These are phyloP conservation scores for Aspergillus ruber DNA, from an alignment of 2,329 filamentous ascomycete genomes.

Conservation along the genomic window DNA sequence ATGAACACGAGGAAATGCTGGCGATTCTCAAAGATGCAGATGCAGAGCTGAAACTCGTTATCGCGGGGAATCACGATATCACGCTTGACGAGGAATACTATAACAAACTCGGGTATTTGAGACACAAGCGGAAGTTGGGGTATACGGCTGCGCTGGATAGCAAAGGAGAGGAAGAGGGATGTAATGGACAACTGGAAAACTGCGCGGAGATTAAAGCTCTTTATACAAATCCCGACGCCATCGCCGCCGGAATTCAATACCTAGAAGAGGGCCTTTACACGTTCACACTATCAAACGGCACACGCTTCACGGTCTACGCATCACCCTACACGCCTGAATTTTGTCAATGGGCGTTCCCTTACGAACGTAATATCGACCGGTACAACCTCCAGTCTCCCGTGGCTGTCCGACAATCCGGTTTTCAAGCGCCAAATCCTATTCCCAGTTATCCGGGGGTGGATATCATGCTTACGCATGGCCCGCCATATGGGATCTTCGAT, in stretches of 20 bases:
- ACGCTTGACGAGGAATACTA: constrained; percentile 50
- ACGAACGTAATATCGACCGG: constrained; percentile 45
- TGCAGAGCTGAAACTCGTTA: constrained; percentile 55
- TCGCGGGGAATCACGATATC: constrained; percentile 59
- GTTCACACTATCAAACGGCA: constrained; percentile 44
- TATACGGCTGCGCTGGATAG: constrained; percentile 8
- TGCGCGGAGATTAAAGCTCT: constrained; percentile 34
- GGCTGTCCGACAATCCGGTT: constrained; percentile 13
- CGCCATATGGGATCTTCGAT: constrained; percentile 49
- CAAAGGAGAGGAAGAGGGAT: constrained; percentile 13
- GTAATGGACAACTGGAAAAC: constrained; percentile 13
- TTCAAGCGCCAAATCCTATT: constrained; percentile 29
- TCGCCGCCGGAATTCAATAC: constrained; percentile 44
- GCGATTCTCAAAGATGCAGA: constrained; percentile 43
- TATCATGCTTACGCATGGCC: constrained; percentile 57
- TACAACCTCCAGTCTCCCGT: constrained; percentile 39
- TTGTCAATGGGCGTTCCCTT: constrained; percentile 51
- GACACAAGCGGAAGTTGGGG: constrained; percentile 20
- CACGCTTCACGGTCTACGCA: constrained; percentile 47
- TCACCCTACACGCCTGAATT: constrained; percentile 51
- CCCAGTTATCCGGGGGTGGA: constrained; percentile 45
- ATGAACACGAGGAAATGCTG: constrained; percentile 45
- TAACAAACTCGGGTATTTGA: constrained; percentile 17
- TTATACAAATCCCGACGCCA: constrained; percentile 42
- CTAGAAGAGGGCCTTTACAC: constrained; percentile 49